Evolutionary conservation across 179 eudicot genomes (phyloP).

Genomic region (Silene coronaria): DNA sequence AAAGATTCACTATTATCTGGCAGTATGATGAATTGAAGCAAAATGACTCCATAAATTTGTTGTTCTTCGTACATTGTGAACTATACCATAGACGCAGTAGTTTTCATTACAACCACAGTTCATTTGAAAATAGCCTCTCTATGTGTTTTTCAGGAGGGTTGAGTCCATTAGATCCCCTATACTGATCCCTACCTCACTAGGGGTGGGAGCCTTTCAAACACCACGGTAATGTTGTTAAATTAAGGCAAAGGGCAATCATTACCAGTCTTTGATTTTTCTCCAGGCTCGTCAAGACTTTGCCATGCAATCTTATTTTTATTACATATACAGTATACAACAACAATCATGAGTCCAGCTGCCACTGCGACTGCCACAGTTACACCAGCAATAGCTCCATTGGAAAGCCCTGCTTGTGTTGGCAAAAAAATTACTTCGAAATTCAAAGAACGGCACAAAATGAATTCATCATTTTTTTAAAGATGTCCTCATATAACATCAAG

Average conservation of each 20-base stretch:
- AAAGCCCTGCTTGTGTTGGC: constrained; percentile 23
- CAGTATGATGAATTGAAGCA: no score
- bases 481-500: not conserved
- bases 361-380: constrained; percentile 21
- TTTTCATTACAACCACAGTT: no score
- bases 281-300: not conserved
- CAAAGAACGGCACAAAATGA: constrained; percentile 3
- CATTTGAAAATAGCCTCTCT: no score
- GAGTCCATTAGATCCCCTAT: no score
- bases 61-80: not conserved
- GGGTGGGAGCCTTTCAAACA: no score
- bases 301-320: constrained; percentile 6
- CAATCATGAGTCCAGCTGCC: constrained; percentile 14
- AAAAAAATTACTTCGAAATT: no score
- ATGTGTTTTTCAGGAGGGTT: no score
- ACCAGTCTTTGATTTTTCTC: constrained; percentile 15
- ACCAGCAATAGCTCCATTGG: constrained; percentile 25
- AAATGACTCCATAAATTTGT: not conserved
- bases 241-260: constrained; percentile 14
- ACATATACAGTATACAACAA: constrained; percentile 3
- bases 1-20: no score
- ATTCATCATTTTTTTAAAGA: not conserved
- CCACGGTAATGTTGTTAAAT: no score
- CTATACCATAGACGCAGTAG: no score
- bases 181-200: no score